Percentiles rank a stretch among this genome's conserved stretches.
Evolutionary conservation across 108 stramenopile species (phyloP).

Genomic region (Cyclotella cryptica): DNA sequence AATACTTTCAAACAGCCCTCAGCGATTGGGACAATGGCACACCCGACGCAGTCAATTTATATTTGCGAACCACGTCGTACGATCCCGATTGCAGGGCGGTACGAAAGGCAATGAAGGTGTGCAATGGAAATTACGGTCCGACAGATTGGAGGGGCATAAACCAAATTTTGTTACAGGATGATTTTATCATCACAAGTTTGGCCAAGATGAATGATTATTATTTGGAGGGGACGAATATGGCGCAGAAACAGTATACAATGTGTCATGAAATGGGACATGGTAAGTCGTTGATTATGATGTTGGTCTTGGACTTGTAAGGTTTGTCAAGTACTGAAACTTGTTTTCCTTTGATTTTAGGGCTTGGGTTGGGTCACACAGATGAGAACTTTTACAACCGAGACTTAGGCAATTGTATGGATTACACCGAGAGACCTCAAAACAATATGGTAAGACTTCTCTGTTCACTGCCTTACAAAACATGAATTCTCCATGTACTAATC

Average conservation of each 20-base stretch:
- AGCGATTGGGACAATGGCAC: constrained; percentile 77
- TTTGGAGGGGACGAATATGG: constrained; percentile 54
- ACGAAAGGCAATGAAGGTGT: constrained; percentile 69
- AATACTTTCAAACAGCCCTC: constrained; percentile 56
- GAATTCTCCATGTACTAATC: background rate
- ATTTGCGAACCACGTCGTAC: constrained; percentile 26
- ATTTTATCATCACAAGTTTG: constrained; percentile 63
- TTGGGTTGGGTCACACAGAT: constrained; percentile 85
- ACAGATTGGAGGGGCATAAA: constrained; percentile 86
- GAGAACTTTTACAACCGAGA: constrained; percentile 84
- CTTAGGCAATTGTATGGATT: constrained; percentile 89
- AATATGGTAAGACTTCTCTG: constrained; percentile 37
- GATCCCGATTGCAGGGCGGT: constrained; percentile 64
- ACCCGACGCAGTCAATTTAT: constrained; percentile 79
- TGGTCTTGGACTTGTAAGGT: background rate
- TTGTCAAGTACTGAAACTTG: no score
- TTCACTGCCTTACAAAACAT: background rate
- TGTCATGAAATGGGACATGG: constrained; percentile 68
- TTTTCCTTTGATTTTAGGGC: constrained; percentile 56
- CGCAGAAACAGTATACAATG: constrained; percentile 74
- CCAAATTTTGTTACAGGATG: constrained; percentile 55
- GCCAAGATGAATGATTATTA: constrained; percentile 88
- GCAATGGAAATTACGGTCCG: constrained; percentile 86
- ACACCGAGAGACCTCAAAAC: constrained; percentile 66
- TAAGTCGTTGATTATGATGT: background rate